Percentiles rank a stretch among this genome's conserved stretches.
These are phyloP conservation scores for Ustilago loliicola DNA, from an alignment of 1,284 basidiomycete species.

Conservation along the genomic window DNA sequence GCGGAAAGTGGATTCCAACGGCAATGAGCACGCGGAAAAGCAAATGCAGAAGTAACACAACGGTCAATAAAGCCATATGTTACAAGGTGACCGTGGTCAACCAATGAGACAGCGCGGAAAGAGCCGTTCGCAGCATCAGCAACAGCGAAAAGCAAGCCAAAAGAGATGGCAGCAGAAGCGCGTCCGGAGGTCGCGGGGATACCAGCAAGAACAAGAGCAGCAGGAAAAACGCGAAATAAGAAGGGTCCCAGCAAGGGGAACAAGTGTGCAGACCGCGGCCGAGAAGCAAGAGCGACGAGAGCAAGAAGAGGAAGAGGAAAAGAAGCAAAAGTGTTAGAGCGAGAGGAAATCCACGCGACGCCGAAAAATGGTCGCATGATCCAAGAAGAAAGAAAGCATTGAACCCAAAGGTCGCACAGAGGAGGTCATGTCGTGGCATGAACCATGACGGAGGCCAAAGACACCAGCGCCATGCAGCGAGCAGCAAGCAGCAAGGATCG, in stretches of 20 bases:
- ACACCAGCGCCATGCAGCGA: no score
- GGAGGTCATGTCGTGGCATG: neutral
- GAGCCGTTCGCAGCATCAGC: constrained; percentile 18
- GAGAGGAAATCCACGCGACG: neutral
- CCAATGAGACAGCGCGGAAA: constrained; percentile 31
- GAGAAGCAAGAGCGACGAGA: neutral
- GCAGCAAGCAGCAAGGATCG: no score
- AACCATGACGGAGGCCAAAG: no score
- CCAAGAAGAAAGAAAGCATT: neutral
- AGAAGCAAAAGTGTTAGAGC: constrained; percentile 28
- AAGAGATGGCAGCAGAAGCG: constrained; percentile 7
- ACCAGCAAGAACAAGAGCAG: constrained; percentile 6
- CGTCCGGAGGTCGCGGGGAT: constrained; percentile 43
- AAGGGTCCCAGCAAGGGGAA: neutral
- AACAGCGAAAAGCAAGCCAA: neutral
- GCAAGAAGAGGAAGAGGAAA: neutral
- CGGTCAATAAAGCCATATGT: neutral
- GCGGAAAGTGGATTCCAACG: neutral
- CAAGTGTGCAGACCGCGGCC: constrained; percentile 2
- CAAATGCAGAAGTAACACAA: neutral
- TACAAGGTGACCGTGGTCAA: neutral
- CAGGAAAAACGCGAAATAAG: neutral
- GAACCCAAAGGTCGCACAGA: neutral
- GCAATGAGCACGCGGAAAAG: neutral
- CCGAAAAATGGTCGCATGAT: constrained; percentile 11